Percentiles rank a stretch among this genome's conserved stretches.
Evolutionary conservation across 257 asterid species (phyloP).

Genomic region (Leonotis leonurus): DNA sequence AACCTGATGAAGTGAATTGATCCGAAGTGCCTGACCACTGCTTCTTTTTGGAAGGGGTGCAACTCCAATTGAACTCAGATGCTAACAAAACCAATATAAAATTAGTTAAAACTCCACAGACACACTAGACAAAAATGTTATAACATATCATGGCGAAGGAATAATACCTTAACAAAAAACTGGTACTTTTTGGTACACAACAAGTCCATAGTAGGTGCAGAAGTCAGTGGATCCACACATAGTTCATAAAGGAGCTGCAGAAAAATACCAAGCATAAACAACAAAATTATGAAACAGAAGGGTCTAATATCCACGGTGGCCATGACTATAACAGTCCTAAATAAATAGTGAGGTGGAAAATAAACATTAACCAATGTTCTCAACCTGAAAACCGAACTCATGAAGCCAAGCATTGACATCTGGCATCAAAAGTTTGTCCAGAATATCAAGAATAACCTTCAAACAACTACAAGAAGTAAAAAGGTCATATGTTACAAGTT

Average conservation of each 20-base stretch:
- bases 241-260: constrained; percentile 83
- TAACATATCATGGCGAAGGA: background rate
- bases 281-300: constrained; percentile 15
- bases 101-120: constrained; percentile 3
- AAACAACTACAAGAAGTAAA: constrained; percentile 58
- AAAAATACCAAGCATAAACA: constrained; percentile 22
- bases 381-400: constrained; percentile 95
- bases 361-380: background rate
- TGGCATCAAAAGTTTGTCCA: constrained; percentile 77
- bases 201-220: constrained; percentile 74
- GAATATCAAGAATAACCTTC: constrained; percentile 85
- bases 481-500: background rate
- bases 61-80: constrained; percentile 66
- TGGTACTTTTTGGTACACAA: constrained; percentile 69
- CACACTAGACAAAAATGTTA: background rate
- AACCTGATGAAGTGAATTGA: constrained; percentile 97
- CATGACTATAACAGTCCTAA: constrained; percentile 4
- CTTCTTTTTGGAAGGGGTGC: constrained; percentile 78
- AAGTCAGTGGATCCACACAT: constrained; percentile 79
- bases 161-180: constrained; percentile 72
- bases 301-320: background rate
- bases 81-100: constrained; percentile 39
- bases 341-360: constrained; percentile 11
- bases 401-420: constrained; percentile 81
- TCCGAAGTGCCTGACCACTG: constrained; percentile 71